Percentiles rank a stretch among this genome's conserved stretches.
Evolutionary conservation across 176 grass and related monocot species (phyloP).

Genomic region (Aegilops tauschii): DNA sequence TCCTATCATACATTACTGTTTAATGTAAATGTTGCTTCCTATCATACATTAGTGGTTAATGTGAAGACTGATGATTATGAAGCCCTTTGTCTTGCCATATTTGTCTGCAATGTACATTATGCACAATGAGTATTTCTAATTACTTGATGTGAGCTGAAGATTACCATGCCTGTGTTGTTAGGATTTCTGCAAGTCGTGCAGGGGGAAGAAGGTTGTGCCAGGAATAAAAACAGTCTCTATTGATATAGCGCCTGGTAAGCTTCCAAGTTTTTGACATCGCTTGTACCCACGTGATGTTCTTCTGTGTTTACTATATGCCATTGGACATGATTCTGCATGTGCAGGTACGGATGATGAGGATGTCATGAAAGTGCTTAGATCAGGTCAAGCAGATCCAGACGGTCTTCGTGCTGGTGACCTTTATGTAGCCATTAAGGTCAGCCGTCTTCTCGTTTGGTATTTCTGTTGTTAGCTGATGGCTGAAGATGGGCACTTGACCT

Average conservation of each 20-base stretch:
- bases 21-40: neutral
- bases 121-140: slow-evolving; percentile 2
- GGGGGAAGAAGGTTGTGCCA: slow-evolving; percentile 67
- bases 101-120: neutral
- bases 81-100: neutral
- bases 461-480: neutral
- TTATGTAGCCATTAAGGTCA: slow-evolving; percentile 82
- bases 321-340: slow-evolving; percentile 8
- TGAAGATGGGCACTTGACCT: neutral
- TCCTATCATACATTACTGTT: neutral
- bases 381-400: slow-evolving; percentile 84
- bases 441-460: slow-evolving; percentile 12
- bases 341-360: slow-evolving; percentile 80
- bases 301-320: neutral
- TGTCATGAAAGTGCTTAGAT: slow-evolving; percentile 68
- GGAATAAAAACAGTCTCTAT: slow-evolving; percentile 61
- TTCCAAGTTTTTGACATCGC: neutral
- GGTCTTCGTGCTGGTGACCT: slow-evolving; percentile 76
- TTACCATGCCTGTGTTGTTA: slow-evolving; percentile 34
- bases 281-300: slow-evolving; percentile 4
- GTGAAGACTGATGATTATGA: neutral
- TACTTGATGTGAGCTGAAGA: neutral
- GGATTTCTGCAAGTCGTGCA: slow-evolving; percentile 91
- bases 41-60: neutral
- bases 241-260: slow-evolving; percentile 77